Base-by-base conservation (phyloP, 1,284 basidiomycete genomes). In the Irpex rosettiformis region DNA sequence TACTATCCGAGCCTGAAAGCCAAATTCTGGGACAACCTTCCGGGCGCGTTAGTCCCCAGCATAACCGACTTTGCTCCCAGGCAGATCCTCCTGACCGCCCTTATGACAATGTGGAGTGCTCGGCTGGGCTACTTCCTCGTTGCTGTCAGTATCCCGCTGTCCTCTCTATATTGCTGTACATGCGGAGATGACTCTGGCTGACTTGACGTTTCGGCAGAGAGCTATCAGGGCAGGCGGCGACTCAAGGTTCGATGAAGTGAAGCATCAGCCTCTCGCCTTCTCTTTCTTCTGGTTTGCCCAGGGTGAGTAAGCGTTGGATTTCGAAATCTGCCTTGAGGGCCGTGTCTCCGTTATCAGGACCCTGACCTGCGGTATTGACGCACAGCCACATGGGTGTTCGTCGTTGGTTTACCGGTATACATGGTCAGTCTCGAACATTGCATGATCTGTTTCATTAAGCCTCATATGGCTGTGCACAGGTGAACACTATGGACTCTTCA, bases 231-330 rank as follows among this genome's bases (percentile, higher is more conserved):
- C 73, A 3, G 80, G 81, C 3, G 75, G 77, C 3, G 89, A 92
- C 69, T 84, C 86, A 6, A 75, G 89, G 16, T 92, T 92, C 63
- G 85, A 89, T 57, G 73, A 85, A 61, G 79, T 90, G 60, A 91
- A 89, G 69, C 80, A 79, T 57, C 67, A 83, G 52, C 87, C 88
- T 1, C 62, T 63, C 27, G 79, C 72, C 56, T 93, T 92, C 67
- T 77, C 84, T 1, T 75, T 69, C 37, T 86, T 79, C 56, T 93
- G 89, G 89, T 78, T 90, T 66, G 83, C 79, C 5, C 89, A 92
- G 75, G 83, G 83, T 82, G 58, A 56, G 62, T 59, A 18, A 37
- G 33, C 33, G 33, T 16, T 16, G 16, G 16, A n/a, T n/a, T n/a
- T 22, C 52, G 42, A 37, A 52, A 10, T 48, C 21, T 37, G 13